Conservation (phyloP, 768 basidiomycete species). For the Mycena galopus region DNA sequence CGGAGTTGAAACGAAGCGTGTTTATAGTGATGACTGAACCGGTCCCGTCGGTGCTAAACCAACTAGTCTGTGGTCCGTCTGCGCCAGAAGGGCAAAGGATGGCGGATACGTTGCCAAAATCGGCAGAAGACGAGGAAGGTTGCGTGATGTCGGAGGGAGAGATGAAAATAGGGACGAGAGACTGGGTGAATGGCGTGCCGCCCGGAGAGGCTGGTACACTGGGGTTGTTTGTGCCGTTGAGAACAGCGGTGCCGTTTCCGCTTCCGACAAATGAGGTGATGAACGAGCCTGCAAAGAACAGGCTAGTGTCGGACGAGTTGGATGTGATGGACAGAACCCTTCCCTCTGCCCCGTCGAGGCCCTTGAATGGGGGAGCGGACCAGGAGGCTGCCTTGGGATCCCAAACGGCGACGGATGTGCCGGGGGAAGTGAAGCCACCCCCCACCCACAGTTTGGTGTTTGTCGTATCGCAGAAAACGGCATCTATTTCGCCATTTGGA, state of each 20-base stretch:
- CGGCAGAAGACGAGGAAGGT: constrained; percentile 68
- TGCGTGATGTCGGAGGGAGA: constrained; percentile 66
- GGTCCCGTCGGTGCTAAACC: constrained; percentile 84
- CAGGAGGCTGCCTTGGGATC: constrained; percentile 73
- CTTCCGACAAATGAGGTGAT: constrained; percentile 76
- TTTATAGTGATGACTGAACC: constrained; percentile 82
- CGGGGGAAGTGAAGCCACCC: constrained; percentile 79
- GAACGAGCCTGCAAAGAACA: constrained; percentile 94
- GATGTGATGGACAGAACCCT: constrained; percentile 82
- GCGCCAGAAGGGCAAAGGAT: constrained; percentile 90
- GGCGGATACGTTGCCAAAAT: constrained; percentile 73
- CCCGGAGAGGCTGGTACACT: constrained; percentile 87
- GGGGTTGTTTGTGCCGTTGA: constrained; percentile 83
- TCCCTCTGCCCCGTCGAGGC: constrained; percentile 78
- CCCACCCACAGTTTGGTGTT: constrained; percentile 82
- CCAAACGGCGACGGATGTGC: constrained; percentile 79
- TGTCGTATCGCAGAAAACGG: constrained; percentile 82
- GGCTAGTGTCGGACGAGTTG: constrained; percentile 75
- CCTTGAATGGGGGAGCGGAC: constrained; percentile 85
- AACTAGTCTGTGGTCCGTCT: constrained; percentile 84
- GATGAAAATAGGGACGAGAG: constrained; percentile 85
- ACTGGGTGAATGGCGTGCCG: constrained; percentile 89
- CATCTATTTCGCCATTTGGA: constrained; percentile 79
- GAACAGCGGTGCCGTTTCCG: constrained; percentile 58
- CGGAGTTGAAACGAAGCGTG: constrained; percentile 79